Conservation (phyloP, 306 rosid genomes). For the Vigna reflexopilosa region DNA sequence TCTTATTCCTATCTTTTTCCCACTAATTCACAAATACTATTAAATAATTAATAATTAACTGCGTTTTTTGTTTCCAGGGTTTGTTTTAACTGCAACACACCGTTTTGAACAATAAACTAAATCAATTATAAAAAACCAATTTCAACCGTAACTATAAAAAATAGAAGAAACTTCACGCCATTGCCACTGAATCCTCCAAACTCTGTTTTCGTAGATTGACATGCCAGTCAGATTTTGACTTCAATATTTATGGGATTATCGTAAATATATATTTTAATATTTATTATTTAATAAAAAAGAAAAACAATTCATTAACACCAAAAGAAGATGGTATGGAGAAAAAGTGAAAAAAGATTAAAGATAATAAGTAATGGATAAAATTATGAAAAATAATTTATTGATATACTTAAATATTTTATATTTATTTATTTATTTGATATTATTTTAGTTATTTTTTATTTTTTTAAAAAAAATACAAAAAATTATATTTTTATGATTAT, state of each 20-base stretch:
- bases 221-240: not conserved
- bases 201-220: not conserved
- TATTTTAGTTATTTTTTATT: no score
- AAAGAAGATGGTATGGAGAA: no score
- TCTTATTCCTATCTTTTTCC: not conserved
- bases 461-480: no score
- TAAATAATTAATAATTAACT: not conserved
- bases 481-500: no score
- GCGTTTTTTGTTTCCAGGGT: not conserved
- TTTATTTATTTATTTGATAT: no score
- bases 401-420: no score
- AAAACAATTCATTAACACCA: no score
- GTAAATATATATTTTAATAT: not conserved
- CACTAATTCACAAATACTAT: not conserved
- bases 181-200: not conserved
- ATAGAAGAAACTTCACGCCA: constrained; percentile 10
- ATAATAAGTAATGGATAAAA: no score
- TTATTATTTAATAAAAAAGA: no score
- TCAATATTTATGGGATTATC: not conserved
- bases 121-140: not conserved
- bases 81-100: not conserved
- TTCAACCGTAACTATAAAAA: not conserved
- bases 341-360: no score
- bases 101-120: constrained; percentile 12
- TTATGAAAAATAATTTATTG: no score